phyloP scores from a whole-genome alignment of 768 basidiomycete species.

The Russula vinacea region DNA sequence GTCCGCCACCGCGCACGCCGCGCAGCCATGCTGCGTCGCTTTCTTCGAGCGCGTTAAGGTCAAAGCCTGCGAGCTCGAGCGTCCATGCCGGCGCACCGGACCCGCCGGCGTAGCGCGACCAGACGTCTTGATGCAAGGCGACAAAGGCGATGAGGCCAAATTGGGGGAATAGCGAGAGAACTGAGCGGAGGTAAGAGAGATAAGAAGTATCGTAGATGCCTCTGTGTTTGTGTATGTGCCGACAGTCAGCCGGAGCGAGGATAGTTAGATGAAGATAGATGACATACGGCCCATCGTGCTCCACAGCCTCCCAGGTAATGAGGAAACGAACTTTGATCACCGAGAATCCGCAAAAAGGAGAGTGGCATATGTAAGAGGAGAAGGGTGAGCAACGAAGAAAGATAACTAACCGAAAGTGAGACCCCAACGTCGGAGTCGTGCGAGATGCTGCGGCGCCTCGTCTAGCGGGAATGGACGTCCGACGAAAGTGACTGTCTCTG shows the following conservation, averaged over 20 bases:
- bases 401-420: conserved; percentile 73
- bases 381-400: neutral
- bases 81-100: conserved; percentile 98
- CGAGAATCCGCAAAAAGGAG: neutral
- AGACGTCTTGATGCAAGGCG: conserved; percentile 90
- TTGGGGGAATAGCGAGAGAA: conserved; percentile 66
- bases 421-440: conserved; percentile 81
- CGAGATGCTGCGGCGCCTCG: conserved; percentile 82
- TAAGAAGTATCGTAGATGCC: conserved; percentile 85
- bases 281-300: conserved; percentile 88
- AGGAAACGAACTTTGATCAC: conserved; percentile 73
- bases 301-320: conserved; percentile 96
- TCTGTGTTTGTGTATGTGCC: conserved; percentile 39
- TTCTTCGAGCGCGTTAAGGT: conserved; percentile 73
- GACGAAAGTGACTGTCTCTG: conserved; percentile 73
- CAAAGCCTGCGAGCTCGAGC: conserved; percentile 79
- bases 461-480: conserved; percentile 87
- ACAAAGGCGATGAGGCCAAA: conserved; percentile 75
- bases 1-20: conserved; percentile 74
- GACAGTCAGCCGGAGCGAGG: neutral
- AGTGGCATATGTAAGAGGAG: neutral
- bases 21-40: conserved; percentile 84
- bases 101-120: conserved; percentile 92
- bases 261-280: neutral
- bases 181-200: conserved; percentile 66